Evolutionary conservation across 2,329 filamentous ascomycete genomes (phyloP).

Genomic region (Fusarium staphyleae): DNA sequence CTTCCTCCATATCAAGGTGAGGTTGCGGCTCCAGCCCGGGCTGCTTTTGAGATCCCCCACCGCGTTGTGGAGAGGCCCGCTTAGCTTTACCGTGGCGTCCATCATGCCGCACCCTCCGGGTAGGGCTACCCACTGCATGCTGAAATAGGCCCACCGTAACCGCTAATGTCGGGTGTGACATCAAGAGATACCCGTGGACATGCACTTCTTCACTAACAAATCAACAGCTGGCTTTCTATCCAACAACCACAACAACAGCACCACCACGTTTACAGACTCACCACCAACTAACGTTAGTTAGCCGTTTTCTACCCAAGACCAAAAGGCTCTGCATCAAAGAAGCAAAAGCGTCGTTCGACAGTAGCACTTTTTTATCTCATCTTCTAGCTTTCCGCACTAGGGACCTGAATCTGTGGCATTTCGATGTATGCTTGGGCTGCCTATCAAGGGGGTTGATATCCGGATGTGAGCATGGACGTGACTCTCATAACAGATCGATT

Average conservation of each 20-base stretch:
- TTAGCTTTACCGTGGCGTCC: slow-evolving; percentile 23
- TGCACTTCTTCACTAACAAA: slow-evolving; percentile 4
- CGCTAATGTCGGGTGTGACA: not conserved
- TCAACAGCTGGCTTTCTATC: not conserved
- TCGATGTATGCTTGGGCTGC: slow-evolving; percentile 5
- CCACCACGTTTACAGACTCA: not conserved
- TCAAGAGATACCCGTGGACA: not conserved
- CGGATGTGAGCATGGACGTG: slow-evolving; percentile 8
- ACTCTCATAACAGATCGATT: not conserved
- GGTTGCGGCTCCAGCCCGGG: slow-evolving; percentile 1
- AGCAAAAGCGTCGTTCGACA: slow-evolving; percentile 6
- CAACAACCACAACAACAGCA: not conserved
- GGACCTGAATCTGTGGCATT: not conserved
- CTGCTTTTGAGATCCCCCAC: slow-evolving; percentile 16
- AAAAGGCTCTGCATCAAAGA: not conserved
- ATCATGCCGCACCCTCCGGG: slow-evolving; percentile 16
- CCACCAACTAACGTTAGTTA: slow-evolving; percentile 27
- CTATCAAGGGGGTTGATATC: not conserved
- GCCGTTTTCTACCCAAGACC: slow-evolving; percentile 2
- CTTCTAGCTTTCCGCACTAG: not conserved
- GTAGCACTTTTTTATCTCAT: not conserved
- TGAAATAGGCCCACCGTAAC: slow-evolving; percentile 15
- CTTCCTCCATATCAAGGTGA: slow-evolving; percentile 20
- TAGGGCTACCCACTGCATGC: slow-evolving; percentile 13
- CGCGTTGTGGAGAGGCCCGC: slow-evolving; percentile 30